These are phyloP conservation scores for Pseudogymnoascus sp. DNA, from an alignment of 2,329 filamentous ascomycete species.

Conservation along the genomic window DNA sequence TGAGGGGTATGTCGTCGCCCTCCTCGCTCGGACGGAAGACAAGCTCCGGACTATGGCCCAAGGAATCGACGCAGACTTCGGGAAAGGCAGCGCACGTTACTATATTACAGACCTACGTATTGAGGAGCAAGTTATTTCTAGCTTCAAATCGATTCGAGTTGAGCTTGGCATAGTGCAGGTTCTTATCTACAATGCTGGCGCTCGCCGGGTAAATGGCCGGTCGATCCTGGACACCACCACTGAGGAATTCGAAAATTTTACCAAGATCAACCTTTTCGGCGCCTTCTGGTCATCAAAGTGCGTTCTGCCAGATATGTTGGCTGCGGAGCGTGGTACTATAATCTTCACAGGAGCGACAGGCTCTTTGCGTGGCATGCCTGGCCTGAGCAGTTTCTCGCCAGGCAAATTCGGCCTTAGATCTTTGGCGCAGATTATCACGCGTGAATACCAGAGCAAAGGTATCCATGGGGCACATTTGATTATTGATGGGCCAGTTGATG, in stretches of 20 bases:
- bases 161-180: slow-evolving; percentile 18
- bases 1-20: slow-evolving; percentile 18
- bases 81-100: slow-evolving; percentile 15
- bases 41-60: slow-evolving; percentile 18
- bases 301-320: slow-evolving; percentile 19
- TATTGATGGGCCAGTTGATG: slow-evolving; percentile 62
- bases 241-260: slow-evolving; percentile 20
- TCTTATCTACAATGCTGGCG: slow-evolving; percentile 20
- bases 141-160: slow-evolving; percentile 20
- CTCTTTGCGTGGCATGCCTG: slow-evolving; percentile 60
- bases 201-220: slow-evolving; percentile 19
- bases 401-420: slow-evolving; percentile 71
- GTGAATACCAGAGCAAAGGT: slow-evolving; percentile 73
- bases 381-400: slow-evolving; percentile 60
- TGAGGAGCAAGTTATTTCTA: slow-evolving; percentile 15
- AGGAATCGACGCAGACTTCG: slow-evolving; percentile 16
- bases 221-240: slow-evolving; percentile 18
- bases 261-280: slow-evolving; percentile 22
- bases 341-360: slow-evolving; percentile 82
- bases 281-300: slow-evolving; percentile 19
- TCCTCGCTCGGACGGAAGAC: slow-evolving; percentile 19
- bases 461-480: slow-evolving; percentile 73
- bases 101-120: slow-evolving; percentile 19
- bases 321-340: slow-evolving; percentile 30
- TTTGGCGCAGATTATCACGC: slow-evolving; percentile 61